Base-by-base conservation (phyloP, 768 basidiomycete genomes). In the Tylopilus subfusipes region DNA sequence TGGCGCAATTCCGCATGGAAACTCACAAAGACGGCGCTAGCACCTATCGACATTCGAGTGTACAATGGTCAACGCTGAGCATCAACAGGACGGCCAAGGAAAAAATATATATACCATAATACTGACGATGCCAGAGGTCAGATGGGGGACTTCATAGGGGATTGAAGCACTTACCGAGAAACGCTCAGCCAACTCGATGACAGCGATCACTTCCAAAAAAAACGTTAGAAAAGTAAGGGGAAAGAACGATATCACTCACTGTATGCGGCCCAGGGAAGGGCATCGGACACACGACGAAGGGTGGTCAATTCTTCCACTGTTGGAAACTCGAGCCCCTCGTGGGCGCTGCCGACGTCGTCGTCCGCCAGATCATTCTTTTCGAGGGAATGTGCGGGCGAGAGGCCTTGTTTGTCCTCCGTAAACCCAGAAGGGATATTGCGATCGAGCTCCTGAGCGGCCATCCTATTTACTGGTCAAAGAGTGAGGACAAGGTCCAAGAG, bases 181-280 rank as follows among this genome's bases (percentile, higher is more conserved):
- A 14, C 88, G 82, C 63, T 90, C 88, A 4, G 84, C 85, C 39
- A 87, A 68, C 66, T 89, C 86, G 30, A 87, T 75, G 30, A 84
- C 27, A 11, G 84, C 85, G 49, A 89, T 84, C 49, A 85, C 83
- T 85, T 49, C 12, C 44, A 24, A 16, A 27, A 24, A 47, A 24
- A 30, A n/a, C 47, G 14, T 65, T 13, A 39, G 24, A 16, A 50
- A 33, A 13, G 12, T 10, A 2, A 2, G 21, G 6, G 19, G 5
- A 13, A 45, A 31, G 12, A 4, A 43, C 34, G n/a, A 40, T 10
- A 29, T 14, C 27, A 39, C 58, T 40, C 30, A 65, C 55, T 54
- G 65, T 81, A 83, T 13, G 82, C 80, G 44, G 70, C 72, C 83
- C 83, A 84, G 1, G 83, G 83, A 44, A 85, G 63, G 9, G 63